Percentiles rank a stretch among this genome's conserved stretches.
These are phyloP conservation scores for Paracamarosporium sp. DNA, from an alignment of 2,329 filamentous ascomycete species.

Conservation along the genomic window DNA sequence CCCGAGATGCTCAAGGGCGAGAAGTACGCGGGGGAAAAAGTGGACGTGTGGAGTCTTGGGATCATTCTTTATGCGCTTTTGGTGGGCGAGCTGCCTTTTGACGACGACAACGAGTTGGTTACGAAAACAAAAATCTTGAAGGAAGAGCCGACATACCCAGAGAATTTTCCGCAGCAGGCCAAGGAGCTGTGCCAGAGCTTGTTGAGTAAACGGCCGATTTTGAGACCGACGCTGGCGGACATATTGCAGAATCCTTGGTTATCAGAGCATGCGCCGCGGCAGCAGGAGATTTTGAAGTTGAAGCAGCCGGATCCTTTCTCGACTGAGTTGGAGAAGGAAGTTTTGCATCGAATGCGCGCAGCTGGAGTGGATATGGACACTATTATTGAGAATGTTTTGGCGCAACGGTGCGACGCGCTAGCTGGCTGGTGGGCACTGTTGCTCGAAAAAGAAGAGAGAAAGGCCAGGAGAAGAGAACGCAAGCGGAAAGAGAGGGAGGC, in stretches of 20 bases:
- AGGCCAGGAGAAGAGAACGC: slow-evolving; percentile 77
- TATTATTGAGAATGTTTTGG: slow-evolving; percentile 91
- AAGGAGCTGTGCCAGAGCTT: slow-evolving; percentile 77
- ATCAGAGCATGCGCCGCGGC: slow-evolving; percentile 82
- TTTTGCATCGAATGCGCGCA: slow-evolving; percentile 87
- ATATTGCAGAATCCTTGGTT: slow-evolving; percentile 90
- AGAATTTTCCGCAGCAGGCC: slow-evolving; percentile 78
- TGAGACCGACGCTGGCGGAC: slow-evolving; percentile 82
- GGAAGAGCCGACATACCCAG: slow-evolving; percentile 85
- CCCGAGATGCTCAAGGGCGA: slow-evolving; percentile 99
- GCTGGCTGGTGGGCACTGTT: slow-evolving; percentile 96
- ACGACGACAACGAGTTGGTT: slow-evolving; percentile 89
- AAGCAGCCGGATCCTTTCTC: slow-evolving; percentile 83
- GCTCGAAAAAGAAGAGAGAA: slow-evolving; percentile 92
- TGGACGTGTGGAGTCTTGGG: slow-evolving; percentile 93
- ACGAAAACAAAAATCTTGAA: slow-evolving; percentile 86
- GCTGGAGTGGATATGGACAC: slow-evolving; percentile 93
- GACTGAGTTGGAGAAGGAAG: slow-evolving; percentile 87
- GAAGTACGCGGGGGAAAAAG: slow-evolving; percentile 97
- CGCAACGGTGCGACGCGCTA: slow-evolving; percentile 86
- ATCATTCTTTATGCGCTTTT: slow-evolving; percentile 85
- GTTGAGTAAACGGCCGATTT: slow-evolving; percentile 87
- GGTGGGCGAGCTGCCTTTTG: slow-evolving; percentile 88
- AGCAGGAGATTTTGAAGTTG: slow-evolving; percentile 86
- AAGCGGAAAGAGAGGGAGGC: slow-evolving; percentile 86